Evolutionary conservation across 495 filamentous ascomycete genomes (phyloP).

Genomic region (Podospora sp.): DNA sequence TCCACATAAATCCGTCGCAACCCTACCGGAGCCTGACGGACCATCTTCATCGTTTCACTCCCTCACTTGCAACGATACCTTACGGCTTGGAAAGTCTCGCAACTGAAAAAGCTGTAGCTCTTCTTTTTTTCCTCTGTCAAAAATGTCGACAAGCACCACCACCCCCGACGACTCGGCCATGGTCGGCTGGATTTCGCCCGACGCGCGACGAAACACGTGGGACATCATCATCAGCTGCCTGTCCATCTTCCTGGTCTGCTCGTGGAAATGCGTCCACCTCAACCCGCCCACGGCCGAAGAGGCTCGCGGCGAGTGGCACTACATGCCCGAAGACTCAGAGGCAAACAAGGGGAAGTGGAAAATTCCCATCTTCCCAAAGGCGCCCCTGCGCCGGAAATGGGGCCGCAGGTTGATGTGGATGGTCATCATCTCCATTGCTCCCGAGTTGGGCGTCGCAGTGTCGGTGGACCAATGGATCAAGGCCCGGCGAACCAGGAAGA

Average conservation of each 20-base stretch:
- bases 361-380: background rate
- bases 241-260: constrained; percentile 18
- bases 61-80: too few relatives aligned
- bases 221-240: constrained; percentile 19
- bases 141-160: background rate
- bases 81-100: too few relatives aligned
- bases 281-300: constrained; percentile 15
- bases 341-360: background rate
- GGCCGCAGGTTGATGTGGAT: constrained; percentile 16
- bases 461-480: constrained; percentile 15
- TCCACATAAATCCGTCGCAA: background rate
- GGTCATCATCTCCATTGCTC: constrained; percentile 20
- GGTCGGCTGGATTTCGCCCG: constrained; percentile 17
- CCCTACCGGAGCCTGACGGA: background rate
- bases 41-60: background rate
- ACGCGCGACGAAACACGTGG: background rate
- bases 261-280: constrained; percentile 20
- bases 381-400: constrained; percentile 7
- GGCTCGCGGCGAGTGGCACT: constrained; percentile 13
- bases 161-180: background rate
- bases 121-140: too few relatives aligned
- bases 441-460: constrained; percentile 20
- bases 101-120: too few relatives aligned
- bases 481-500: background rate
- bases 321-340: background rate